These are phyloP conservation scores for Pelargonium fulgidum DNA, from an alignment of 441 rosid species.

Conservation along the genomic window DNA sequence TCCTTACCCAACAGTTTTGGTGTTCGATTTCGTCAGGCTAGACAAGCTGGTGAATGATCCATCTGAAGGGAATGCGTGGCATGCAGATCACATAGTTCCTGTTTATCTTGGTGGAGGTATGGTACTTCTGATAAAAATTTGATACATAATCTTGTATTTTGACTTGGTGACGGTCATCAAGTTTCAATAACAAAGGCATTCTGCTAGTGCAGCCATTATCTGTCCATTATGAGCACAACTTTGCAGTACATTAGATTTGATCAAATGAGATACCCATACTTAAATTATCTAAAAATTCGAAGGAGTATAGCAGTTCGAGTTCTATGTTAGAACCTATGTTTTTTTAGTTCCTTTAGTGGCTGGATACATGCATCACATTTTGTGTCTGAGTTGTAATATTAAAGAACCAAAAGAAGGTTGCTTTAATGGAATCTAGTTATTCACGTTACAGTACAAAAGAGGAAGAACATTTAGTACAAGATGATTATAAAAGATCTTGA, in stretches of 20 bases:
- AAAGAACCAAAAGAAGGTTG: neutral
- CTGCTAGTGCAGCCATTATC: neutral
- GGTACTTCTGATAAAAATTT: neutral
- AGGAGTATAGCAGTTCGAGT: neutral
- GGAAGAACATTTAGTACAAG: too few relatives aligned
- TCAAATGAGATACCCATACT: neutral
- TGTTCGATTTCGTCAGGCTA: slow-evolving; percentile 42
- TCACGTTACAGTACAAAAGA: neutral
- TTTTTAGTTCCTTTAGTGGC: neutral
- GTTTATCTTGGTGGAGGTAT: slow-evolving; percentile 93
- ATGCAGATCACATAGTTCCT: slow-evolving; percentile 89
- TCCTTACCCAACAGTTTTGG: slow-evolving; percentile 11
- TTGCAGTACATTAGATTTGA: too few relatives aligned
- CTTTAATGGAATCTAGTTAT: neutral
- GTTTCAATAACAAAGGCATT: neutral
- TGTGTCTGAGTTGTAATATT: neutral
- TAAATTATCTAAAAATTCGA: neutral
- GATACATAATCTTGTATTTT: too few relatives aligned
- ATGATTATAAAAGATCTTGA: too few relatives aligned
- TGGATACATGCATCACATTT: neutral
- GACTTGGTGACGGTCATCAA: neutral
- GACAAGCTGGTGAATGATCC: slow-evolving; percentile 76
- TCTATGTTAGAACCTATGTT: neutral
- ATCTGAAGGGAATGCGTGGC: slow-evolving; percentile 86
- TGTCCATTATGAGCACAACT: too few relatives aligned